Percentiles rank a stretch among this genome's conserved stretches.
Conservation (phyloP, 192 early-diverging fungal species). For the Umbelopsis sp. region DNA sequence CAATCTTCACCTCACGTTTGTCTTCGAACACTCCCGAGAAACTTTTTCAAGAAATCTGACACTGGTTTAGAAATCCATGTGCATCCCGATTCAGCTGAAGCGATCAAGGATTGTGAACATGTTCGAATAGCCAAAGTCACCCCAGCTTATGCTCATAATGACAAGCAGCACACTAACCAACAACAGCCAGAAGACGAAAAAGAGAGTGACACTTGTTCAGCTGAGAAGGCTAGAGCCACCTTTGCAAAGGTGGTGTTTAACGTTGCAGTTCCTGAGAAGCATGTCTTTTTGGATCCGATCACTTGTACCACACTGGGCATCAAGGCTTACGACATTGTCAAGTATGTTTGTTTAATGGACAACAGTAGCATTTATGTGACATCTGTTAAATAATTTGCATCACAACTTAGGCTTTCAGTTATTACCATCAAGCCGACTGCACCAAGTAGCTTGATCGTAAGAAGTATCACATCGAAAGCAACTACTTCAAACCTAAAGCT, state of each 20-base stretch:
- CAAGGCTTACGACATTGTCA: conserved; percentile 51
- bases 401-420: background rate
- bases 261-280: conserved; percentile 37
- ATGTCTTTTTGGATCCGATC: conserved; percentile 46
- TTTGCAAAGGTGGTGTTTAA: conserved; percentile 41
- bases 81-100: conserved; percentile 43
- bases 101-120: conserved; percentile 24
- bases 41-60: background rate
- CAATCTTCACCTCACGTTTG: conserved; percentile 33
- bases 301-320: conserved; percentile 45
- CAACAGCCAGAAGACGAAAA: conserved; percentile 35
- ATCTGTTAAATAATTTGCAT: too few relatives aligned
- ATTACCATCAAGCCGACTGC: background rate
- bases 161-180: background rate
- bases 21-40: conserved; percentile 30
- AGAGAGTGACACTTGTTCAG: conserved; percentile 28
- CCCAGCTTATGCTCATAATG: conserved; percentile 40
- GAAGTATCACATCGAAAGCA: background rate
- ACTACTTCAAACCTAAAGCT: conserved; percentile 22
- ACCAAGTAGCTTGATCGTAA: background rate
- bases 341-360: conserved; percentile 30
- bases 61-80: conserved; percentile 38
- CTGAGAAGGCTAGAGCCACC: conserved; percentile 24
- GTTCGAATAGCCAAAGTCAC: conserved; percentile 46
- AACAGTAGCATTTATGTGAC: too few relatives aligned